Base-by-base conservation (phyloP, 1,284 basidiomycete genomes). In the Heterobasidion annosum region DNA sequence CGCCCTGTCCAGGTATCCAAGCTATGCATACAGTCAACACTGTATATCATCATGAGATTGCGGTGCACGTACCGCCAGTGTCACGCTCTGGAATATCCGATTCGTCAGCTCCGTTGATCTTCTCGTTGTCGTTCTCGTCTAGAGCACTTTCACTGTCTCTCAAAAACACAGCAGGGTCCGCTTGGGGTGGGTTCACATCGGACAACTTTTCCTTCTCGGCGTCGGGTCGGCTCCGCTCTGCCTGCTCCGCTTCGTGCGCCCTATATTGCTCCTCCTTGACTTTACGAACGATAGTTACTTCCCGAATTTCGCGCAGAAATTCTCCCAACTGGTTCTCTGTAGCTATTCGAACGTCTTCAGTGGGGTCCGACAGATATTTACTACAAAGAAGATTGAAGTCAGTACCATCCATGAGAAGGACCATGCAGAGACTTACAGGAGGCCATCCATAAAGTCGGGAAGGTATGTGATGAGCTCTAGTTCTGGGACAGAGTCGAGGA, bases 401-500 rank as follows among this genome's bases (percentile, higher is more conserved):
- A 52, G 52, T 25, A 25, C 25, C 25, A 25, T 25, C 3, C 56
- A 34, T 32, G 15, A 25, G 34, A 12, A 13, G n/a, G 18, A 34
- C 48, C 37, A 44, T 46, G 8, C 44, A 19, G 50, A 56, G 13
- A 55, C 90, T 74, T 60, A 94, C 92, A 98, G 66, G 46, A 99
- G 78, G 2, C 93, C 95, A 61, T 98, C 94, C 44, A 99, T 72
- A 67, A 99, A 97, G 62, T 96, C 87, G 0, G 97, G 96, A 15
- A 99, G 81, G 70, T 92, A 97, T 34, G 89, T 86, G 51, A 99
- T 90, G 19, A 99, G 79, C 67, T 99, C 95, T 51, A 99, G 76
- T 66, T 99, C 95, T 1, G 97, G 97, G 1, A 99, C 92, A 5
- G 94, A 97, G 66, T 98, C 94, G 43, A 99, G 80, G 1, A 98